Percentiles rank a stretch among this genome's conserved stretches.
phyloP scores from a whole-genome alignment of 345 rosid species.

The Zanthoxylum bungeanum region DNA sequence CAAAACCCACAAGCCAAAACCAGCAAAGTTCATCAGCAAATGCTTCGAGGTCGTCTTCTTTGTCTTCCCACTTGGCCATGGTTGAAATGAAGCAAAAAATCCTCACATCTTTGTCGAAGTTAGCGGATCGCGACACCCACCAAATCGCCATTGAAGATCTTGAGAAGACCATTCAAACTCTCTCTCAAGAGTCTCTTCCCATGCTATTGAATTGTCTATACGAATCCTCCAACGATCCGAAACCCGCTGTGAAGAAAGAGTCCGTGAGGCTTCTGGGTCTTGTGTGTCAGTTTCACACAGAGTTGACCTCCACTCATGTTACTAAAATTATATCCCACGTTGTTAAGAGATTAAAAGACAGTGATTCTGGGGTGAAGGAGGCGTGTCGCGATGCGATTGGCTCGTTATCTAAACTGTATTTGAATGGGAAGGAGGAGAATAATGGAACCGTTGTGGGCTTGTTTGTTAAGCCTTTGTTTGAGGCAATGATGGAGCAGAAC shows the following conservation, averaged over 20 bases:
- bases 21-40: conserved; percentile 24
- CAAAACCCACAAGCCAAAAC: conserved; percentile 19
- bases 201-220: conserved; percentile 88
- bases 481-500: conserved; percentile 98
- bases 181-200: conserved; percentile 75
- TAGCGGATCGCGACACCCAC: conserved; percentile 91
- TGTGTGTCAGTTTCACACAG: conserved; percentile 56
- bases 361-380: conserved; percentile 92
- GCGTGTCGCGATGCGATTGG: conserved; percentile 92
- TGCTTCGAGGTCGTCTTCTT: conserved; percentile 49
- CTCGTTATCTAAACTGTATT: conserved; percentile 57
- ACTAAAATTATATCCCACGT: conserved; percentile 68
- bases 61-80: conserved; percentile 87
- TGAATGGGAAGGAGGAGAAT: conserved; percentile 50
- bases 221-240: conserved; percentile 78
- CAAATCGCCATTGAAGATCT: conserved; percentile 96
- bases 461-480: conserved; percentile 85
- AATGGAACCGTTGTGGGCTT: conserved; percentile 47
- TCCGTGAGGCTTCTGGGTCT: conserved; percentile 66
- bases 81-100: conserved; percentile 89
- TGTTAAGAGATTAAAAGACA: conserved; percentile 72
- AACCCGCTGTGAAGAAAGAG: conserved; percentile 88
- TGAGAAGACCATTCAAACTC: conserved; percentile 58
- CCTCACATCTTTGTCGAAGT: conserved; percentile 82
- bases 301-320: conserved; percentile 65